Percentiles rank a stretch among this genome's conserved stretches.
These are phyloP conservation scores for Senecio squalidus DNA, from an alignment of 140 eudicot genomes.

Conservation along the genomic window DNA sequence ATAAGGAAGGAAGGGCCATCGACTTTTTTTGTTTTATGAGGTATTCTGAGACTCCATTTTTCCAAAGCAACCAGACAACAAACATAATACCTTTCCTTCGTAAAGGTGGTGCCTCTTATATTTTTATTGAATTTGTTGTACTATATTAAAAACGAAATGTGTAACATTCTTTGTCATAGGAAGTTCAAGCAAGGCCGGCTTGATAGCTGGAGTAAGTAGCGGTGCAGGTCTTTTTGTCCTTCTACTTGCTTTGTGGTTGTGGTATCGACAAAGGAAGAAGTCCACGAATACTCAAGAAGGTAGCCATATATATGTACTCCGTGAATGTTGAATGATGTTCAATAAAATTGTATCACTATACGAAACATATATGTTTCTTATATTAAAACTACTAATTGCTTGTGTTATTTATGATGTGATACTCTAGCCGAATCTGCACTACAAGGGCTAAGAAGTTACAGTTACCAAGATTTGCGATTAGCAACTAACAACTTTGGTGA, in stretches of 20 bases:
- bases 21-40: constrained; percentile 36
- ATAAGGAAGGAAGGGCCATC: constrained; percentile 45
- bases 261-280: constrained; percentile 37
- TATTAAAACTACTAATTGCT: background rate
- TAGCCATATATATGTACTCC: background rate
- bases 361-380: constrained; percentile 2
- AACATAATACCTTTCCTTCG: constrained; percentile 33
- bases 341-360: no score
- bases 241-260: constrained; percentile 23
- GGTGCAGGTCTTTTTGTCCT: constrained; percentile 39
- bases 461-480: constrained; percentile 36
- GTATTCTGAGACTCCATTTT: constrained; percentile 34
- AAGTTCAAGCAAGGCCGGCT: constrained; percentile 32
- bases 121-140: background rate
- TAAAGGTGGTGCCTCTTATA: constrained; percentile 29
- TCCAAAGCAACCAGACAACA: constrained; percentile 31
- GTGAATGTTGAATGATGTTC: background rate
- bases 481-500: constrained; percentile 46
- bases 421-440: constrained; percentile 36
- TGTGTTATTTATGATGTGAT: constrained; percentile 3
- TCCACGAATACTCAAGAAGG: constrained; percentile 30
- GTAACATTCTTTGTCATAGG: constrained; percentile 21
- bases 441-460: constrained; percentile 33
- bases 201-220: constrained; percentile 44
- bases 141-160: no score